These are phyloP conservation scores for Aspergillus tanneri DNA, from an alignment of 2,329 filamentous ascomycete species.

Conservation along the genomic window DNA sequence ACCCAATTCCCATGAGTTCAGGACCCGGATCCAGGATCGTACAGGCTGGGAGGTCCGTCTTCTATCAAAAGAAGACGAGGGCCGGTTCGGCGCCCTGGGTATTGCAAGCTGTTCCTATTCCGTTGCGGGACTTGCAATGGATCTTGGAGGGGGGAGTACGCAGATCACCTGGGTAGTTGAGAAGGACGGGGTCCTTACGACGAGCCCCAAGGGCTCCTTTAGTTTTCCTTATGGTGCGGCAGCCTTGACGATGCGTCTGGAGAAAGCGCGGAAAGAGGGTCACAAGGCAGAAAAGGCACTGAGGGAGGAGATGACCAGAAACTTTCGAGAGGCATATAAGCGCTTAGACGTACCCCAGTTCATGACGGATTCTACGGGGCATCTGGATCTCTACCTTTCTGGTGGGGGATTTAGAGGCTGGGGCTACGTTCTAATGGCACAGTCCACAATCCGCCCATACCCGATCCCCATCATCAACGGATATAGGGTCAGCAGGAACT, in stretches of 20 bases:
- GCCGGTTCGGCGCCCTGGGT: constrained; percentile 77
- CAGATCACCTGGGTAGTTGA: constrained; percentile 67
- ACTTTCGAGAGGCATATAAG: constrained; percentile 61
- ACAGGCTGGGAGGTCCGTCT: constrained; percentile 71
- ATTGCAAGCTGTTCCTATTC: constrained; percentile 70
- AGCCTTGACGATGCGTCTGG: constrained; percentile 59
- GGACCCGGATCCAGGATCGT: constrained; percentile 60
- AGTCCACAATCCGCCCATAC: constrained; percentile 71
- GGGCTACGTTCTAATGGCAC: constrained; percentile 83
- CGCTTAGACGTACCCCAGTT: constrained; percentile 57
- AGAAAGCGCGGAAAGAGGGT: constrained; percentile 46
- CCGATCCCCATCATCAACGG: constrained; percentile 80
- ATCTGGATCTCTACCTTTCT: constrained; percentile 76
- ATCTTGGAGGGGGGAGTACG: constrained; percentile 75
- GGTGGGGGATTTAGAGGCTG: constrained; percentile 90
- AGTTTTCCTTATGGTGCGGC: constrained; percentile 71
- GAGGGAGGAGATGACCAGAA: constrained; percentile 54
- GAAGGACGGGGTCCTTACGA: constrained; percentile 50
- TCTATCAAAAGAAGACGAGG: constrained; percentile 77
- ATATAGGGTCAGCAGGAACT: constrained; percentile 63
- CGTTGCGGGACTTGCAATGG: constrained; percentile 79
- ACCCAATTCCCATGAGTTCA: constrained; percentile 68
- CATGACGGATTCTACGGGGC: constrained; percentile 48
- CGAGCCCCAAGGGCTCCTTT: constrained; percentile 57
- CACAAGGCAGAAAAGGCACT: constrained; percentile 51